Evolutionary conservation across 495 filamentous ascomycete genomes (phyloP).

Genomic region (Aspergillus carlsbadensis): DNA sequence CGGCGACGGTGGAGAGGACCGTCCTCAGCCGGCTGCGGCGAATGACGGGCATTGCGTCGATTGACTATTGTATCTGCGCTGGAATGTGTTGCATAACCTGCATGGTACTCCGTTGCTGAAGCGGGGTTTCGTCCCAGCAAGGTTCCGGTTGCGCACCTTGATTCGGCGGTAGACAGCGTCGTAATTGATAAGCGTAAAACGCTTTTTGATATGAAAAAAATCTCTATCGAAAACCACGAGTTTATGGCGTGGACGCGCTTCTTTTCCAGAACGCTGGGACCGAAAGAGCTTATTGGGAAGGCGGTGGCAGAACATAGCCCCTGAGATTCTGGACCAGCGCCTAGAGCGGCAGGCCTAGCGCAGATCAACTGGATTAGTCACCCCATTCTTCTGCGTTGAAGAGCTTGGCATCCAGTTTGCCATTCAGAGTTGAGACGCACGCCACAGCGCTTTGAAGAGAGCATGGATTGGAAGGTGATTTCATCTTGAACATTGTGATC

Average conservation of each 20-base stretch:
- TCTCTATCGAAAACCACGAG: not conserved
- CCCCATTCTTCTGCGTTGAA: too few species aligned
- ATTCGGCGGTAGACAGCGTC: not conserved
- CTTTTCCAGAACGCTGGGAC: not conserved
- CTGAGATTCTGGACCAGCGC: not conserved
- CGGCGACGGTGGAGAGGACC: conserved; percentile 26
- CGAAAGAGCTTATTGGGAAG: conserved; percentile 1
- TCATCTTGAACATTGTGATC: too few species aligned
- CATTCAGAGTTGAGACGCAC: too few species aligned
- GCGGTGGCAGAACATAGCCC: conserved; percentile 21
- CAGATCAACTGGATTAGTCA: conserved; percentile 5
- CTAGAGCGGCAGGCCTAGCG: conserved; percentile 1
- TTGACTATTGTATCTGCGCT: not conserved
- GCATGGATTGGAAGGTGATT: too few species aligned
- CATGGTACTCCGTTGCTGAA: too few species aligned
- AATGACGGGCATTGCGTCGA: conserved; percentile 26
- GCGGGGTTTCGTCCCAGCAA: too few species aligned
- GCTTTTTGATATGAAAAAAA: not conserved
- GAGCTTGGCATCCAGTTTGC: too few species aligned
- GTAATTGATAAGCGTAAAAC: not conserved
- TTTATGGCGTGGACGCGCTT: not conserved
- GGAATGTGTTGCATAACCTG: conserved; percentile 1
- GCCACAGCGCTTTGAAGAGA: too few species aligned
- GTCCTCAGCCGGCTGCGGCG: conserved; percentile 35
- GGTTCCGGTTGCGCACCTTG: not conserved